Evolutionary conservation across 2,329 filamentous ascomycete species (phyloP).

Genomic region (Ceratocystis lukuohia): DNA sequence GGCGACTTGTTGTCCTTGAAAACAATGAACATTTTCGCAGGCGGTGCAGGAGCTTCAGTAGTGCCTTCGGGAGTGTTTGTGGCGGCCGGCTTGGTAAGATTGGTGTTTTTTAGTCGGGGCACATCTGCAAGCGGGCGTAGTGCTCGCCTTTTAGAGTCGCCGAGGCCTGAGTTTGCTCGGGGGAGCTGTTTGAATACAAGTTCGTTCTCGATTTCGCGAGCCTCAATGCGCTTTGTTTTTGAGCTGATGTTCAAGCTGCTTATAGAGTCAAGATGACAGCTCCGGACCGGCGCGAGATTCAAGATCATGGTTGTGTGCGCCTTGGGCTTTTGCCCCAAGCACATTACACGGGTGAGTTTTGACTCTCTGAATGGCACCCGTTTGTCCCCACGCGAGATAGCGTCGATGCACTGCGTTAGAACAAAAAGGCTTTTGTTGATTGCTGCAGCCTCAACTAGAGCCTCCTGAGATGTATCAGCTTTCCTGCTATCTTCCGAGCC

Average conservation of each 20-base stretch:
- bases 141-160: slow-evolving; percentile 52
- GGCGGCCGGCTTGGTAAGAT: slow-evolving; percentile 15
- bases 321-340: slow-evolving; percentile 74
- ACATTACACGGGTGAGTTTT: slow-evolving; percentile 93
- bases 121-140: slow-evolving; percentile 49
- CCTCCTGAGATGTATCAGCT: slow-evolving; percentile 85
- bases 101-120: not conserved
- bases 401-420: slow-evolving; percentile 86
- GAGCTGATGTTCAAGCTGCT: slow-evolving; percentile 93
- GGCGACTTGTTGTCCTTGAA: slow-evolving; percentile 56
- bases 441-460: slow-evolving; percentile 84
- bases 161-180: slow-evolving; percentile 34
- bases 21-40: slow-evolving; percentile 72
- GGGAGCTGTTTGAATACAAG: slow-evolving; percentile 70
- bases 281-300: slow-evolving; percentile 80
- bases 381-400: slow-evolving; percentile 61
- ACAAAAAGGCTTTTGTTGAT: slow-evolving; percentile 98
- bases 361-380: slow-evolving; percentile 88
- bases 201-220: slow-evolving; percentile 90
- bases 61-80: slow-evolving; percentile 24
- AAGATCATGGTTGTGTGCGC: slow-evolving; percentile 94
- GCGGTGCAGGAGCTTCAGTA: slow-evolving; percentile 48
- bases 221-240: slow-evolving; percentile 88
- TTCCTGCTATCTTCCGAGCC: slow-evolving; percentile 91
- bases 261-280: slow-evolving; percentile 85